These are phyloP conservation scores for Coemansia sp. DNA, from an alignment of 192 early-diverging fungal genomes.

Conservation along the genomic window DNA sequence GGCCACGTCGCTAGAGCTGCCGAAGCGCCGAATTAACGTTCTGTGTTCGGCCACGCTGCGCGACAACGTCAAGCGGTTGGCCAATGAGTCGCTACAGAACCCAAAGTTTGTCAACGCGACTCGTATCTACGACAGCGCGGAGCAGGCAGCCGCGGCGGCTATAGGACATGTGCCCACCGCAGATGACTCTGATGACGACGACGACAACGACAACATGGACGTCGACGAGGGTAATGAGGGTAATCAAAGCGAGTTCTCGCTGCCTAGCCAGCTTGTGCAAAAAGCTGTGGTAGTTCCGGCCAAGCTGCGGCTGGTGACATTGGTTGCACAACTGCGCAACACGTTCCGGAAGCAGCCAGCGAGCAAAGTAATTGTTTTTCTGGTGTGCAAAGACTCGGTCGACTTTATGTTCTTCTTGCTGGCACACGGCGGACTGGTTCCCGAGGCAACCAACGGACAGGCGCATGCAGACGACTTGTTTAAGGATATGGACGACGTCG, in stretches of 20 bases:
- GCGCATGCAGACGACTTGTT: conserved; percentile 57
- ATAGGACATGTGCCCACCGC: conserved; percentile 20
- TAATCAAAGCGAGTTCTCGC: conserved; percentile 49
- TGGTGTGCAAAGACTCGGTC: conserved; percentile 89
- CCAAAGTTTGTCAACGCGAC: conserved; percentile 79
- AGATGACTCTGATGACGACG: conserved; percentile 16
- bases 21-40: conserved; percentile 68
- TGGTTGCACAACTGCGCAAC: conserved; percentile 73
- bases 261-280: conserved; percentile 88
- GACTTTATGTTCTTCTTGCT: conserved; percentile 93
- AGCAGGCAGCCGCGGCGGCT: conserved; percentile 38
- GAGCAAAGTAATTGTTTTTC: conserved; percentile 81
- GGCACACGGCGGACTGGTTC: conserved; percentile 55
- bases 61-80: conserved; percentile 80
- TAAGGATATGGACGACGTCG: conserved; percentile 17
- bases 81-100: conserved; percentile 71
- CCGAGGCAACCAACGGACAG: conserved; percentile 46
- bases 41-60: conserved; percentile 92
- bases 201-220: conserved; percentile 36
- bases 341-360: conserved; percentile 36
- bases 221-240: conserved; percentile 12
- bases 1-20: conserved; percentile 54
- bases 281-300: conserved; percentile 82
- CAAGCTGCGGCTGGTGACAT: conserved; percentile 87
- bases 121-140: conserved; percentile 30